phyloP scores from a whole-genome alignment of 768 basidiomycete genomes.

The Pulveroboletus ravenelii region DNA sequence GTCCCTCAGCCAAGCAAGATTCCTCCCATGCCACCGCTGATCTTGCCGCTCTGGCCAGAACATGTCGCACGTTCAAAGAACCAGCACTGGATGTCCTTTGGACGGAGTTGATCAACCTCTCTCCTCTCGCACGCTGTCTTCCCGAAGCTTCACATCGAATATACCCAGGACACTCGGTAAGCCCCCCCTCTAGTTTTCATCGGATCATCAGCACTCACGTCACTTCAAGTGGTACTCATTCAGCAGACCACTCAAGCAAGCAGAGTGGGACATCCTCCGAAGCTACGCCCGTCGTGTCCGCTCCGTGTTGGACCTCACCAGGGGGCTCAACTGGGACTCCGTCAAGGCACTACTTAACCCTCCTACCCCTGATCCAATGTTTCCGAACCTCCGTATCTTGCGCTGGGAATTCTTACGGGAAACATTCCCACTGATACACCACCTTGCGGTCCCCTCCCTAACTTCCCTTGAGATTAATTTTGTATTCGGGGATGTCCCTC shows the following conservation, averaged over 20 bases:
- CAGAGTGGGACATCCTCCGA: conserved; percentile 12
- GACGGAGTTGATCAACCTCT: conserved; percentile 2
- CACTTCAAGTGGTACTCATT: conserved; percentile 13
- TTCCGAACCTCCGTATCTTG: conserved; percentile 18
- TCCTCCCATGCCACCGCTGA: background rate
- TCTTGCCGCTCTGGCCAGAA: conserved; percentile 2
- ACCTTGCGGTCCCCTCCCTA: conserved; percentile 10
- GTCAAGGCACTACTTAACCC: conserved; percentile 15
- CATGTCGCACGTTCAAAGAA: conserved; percentile 7
- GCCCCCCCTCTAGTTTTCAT: background rate
- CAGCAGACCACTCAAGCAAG: conserved; percentile 6
- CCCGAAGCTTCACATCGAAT: conserved; percentile 8
- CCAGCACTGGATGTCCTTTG: conserved; percentile 5
- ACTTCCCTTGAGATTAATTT: conserved; percentile 20
- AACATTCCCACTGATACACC: conserved; percentile 14
- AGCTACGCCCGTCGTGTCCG: conserved; percentile 11
- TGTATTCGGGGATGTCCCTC: conserved; percentile 15
- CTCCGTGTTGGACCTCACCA: conserved; percentile 10
- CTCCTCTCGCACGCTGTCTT: conserved; percentile 5
- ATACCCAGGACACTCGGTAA: conserved; percentile 9
- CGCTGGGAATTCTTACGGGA: conserved; percentile 19
- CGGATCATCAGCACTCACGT: background rate
- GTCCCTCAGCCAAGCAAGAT: background rate
- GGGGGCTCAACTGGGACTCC: conserved; percentile 16
- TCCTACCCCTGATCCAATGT: conserved; percentile 12